Conservation (phyloP, 2,329 filamentous ascomycete species). For the Beauveria scarabaeidicola region DNA sequence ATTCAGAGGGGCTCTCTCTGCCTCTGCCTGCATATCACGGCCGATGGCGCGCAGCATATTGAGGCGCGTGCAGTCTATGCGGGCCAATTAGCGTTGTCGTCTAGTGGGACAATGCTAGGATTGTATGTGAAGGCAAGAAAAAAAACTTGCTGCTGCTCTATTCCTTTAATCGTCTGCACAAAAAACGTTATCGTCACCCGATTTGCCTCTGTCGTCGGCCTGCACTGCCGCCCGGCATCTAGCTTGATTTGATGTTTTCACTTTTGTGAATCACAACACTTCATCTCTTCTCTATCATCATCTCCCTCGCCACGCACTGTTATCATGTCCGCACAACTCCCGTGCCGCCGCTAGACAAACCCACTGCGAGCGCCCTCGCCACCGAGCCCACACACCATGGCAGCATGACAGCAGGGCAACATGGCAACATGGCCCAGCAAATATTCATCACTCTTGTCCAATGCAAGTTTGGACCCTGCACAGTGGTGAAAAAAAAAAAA, state of each 20-base stretch:
- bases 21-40: neutral
- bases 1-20: neutral
- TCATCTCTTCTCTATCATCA: no score
- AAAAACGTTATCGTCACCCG: no score
- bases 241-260: no score
- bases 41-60: constrained; percentile 7
- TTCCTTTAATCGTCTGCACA: neutral
- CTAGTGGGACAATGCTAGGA: neutral
- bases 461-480: constrained; percentile 1
- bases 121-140: neutral
- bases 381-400: neutral
- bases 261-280: no score
- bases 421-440: no score
- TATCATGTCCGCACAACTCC: no score
- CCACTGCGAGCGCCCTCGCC: neutral
- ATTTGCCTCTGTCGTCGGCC: no score
- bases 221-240: no score
- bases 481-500: neutral
- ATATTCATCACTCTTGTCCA: neutral
- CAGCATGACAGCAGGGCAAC: neutral
- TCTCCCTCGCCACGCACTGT: no score
- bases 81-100: neutral
- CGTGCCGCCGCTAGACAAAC: no score
- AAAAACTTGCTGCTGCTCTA: neutral
- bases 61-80: constrained; percentile 1